Evolutionary conservation across 169 alveolate genomes (phyloP).

Genomic region (Cryptosporidium canis): DNA sequence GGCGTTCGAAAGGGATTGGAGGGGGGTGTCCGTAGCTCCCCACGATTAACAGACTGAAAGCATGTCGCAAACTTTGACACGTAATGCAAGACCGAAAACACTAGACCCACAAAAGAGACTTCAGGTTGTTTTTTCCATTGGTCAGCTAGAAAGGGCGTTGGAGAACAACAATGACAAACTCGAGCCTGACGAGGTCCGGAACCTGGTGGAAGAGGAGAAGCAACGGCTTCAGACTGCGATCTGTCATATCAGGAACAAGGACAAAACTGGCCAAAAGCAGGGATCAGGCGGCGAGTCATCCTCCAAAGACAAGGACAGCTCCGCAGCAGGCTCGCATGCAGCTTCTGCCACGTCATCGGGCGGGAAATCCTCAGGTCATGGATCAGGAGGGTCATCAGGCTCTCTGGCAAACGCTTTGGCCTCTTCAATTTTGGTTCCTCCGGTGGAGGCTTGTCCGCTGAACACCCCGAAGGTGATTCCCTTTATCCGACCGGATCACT

Average conservation of each 20-base stretch:
- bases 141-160: conserved; percentile 41
- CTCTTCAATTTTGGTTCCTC: conserved; percentile 63
- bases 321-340: background rate
- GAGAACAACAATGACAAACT: conserved; percentile 37
- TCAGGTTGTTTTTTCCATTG: conserved; percentile 36
- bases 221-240: conserved; percentile 27
- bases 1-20: background rate
- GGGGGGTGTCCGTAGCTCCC: background rate
- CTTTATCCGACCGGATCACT: conserved; percentile 78
- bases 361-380: background rate
- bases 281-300: background rate
- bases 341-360: background rate
- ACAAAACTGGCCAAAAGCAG: conserved; percentile 11
- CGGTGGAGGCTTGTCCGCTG: conserved; percentile 61
- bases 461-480: conserved; percentile 4
- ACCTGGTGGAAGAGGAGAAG: conserved; percentile 21
- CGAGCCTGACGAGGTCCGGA: conserved; percentile 35
- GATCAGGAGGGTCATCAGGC: background rate
- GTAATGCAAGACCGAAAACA: conserved; percentile 43
- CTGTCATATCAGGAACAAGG: conserved; percentile 11
- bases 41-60: background rate
- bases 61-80: conserved; percentile 49
- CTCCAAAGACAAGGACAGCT: background rate
- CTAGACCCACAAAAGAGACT: conserved; percentile 61
- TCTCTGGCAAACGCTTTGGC: background rate